Percentiles rank a stretch among this genome's conserved stretches.
Evolutionary conservation across 148 eudicot genomes (phyloP).

Genomic region (Silene latifolia): DNA sequence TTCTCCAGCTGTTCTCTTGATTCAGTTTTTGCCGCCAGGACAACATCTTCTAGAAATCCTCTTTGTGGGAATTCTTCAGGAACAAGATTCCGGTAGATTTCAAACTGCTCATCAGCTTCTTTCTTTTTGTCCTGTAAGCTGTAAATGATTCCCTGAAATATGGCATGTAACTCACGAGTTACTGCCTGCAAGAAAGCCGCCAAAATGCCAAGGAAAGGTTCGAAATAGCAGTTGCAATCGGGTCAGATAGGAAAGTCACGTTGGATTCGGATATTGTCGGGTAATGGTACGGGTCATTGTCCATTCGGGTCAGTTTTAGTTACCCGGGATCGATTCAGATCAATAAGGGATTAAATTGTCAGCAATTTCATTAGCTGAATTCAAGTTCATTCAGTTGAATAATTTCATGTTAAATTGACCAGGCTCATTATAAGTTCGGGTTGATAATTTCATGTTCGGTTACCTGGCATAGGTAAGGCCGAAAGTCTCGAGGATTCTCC

Average conservation of each 20-base stretch:
- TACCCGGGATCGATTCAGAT: too few species aligned
- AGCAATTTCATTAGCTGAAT: too few species aligned
- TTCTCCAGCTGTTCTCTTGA: conserved; percentile 56
- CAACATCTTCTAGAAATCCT: conserved; percentile 86
- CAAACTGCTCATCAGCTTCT: conserved; percentile 80
- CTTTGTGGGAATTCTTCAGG: conserved; percentile 96
- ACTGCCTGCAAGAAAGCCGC: background rate
- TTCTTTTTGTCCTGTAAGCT: conserved; percentile 73
- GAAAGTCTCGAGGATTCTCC: conserved; percentile 90
- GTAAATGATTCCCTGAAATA: conserved; percentile 77
- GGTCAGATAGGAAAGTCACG: too few species aligned
- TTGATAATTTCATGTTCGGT: background rate
- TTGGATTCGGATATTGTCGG: too few species aligned
- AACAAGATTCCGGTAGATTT: conserved; percentile 67
- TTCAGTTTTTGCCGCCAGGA: conserved; percentile 73
- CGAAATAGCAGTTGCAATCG: background rate
- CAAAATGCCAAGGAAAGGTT: background rate
- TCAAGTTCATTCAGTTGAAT: too few species aligned
- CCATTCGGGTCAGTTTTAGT: too few species aligned
- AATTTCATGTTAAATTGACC: too few species aligned
- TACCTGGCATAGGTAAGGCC: conserved; percentile 97
- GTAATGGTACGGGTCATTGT: too few species aligned
- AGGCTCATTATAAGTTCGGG: too few species aligned
- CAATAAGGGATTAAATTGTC: too few species aligned
- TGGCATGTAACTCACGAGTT: background rate